These are phyloP conservation scores for Aureococcus anophagefferens DNA, from an alignment of 108 stramenopile species.

Conservation along the genomic window DNA sequence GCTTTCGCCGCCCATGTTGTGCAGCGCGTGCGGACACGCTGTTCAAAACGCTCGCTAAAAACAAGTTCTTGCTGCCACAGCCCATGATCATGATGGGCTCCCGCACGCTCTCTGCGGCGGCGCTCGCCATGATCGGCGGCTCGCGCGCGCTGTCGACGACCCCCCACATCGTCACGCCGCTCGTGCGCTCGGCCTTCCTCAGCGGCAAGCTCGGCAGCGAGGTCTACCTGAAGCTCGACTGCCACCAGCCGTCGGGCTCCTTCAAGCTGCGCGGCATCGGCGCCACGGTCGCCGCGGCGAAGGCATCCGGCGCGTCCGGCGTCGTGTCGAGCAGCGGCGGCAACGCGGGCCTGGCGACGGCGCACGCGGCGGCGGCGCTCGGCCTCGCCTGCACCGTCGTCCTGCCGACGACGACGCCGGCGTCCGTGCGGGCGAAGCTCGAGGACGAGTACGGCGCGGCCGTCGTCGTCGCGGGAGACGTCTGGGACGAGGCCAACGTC, in stretches of 20 bases:
- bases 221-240: constrained; percentile 65
- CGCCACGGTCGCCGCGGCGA: constrained; percentile 27
- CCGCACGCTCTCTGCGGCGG: constrained; percentile 4
- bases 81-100: no score
- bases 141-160: not conserved
- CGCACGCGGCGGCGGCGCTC: constrained; percentile 53
- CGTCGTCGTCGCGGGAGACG: constrained; percentile 64
- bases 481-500: constrained; percentile 79
- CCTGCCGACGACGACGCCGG: constrained; percentile 74
- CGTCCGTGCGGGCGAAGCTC: constrained; percentile 63
- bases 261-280: constrained; percentile 77
- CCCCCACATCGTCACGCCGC: constrained; percentile 3
- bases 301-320: constrained; percentile 25
- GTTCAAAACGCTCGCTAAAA: no score
- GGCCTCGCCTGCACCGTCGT: constrained; percentile 57
- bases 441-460: constrained; percentile 54
- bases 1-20: not conserved
- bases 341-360: constrained; percentile 67
- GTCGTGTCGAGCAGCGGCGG: constrained; percentile 58
- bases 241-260: constrained; percentile 52
- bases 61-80: no score
- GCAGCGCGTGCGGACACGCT: not conserved
- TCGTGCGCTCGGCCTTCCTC: not conserved
- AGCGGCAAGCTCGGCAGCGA: not conserved
- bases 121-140: not conserved